phyloP scores from a whole-genome alignment of 208 protist genomes.

The Phytomonas sp. region DNA sequence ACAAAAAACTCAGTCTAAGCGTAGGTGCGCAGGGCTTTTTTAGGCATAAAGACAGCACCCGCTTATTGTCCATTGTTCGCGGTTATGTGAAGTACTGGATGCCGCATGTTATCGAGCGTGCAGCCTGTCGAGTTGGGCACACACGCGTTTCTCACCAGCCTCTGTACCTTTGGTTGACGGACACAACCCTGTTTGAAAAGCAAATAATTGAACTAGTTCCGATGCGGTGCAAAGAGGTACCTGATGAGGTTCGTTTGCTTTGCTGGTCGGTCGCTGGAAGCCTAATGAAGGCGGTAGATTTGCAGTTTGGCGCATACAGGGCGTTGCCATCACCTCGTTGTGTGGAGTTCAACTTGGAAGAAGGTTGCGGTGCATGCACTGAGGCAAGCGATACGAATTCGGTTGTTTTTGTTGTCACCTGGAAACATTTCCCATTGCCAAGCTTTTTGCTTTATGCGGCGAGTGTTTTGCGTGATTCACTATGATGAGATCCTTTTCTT shows the following conservation, averaged over 20 bases:
- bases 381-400: background rate
- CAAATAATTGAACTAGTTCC: background rate
- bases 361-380: background rate
- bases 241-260: background rate
- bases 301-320: conserved; percentile 1
- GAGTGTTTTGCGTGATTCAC: background rate
- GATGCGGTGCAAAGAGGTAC: conserved; percentile 3
- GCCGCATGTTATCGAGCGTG: background rate
- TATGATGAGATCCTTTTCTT: background rate
- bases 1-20: background rate
- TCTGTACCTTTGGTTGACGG: background rate
- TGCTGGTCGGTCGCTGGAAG: conserved; percentile 15
- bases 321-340: background rate
- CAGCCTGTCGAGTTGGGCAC: background rate
- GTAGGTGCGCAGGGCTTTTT: background rate
- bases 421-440: background rate
- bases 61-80: background rate
- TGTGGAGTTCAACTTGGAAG: background rate
- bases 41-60: background rate
- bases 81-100: conserved; percentile 2
- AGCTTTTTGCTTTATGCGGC: background rate
- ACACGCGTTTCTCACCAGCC: background rate
- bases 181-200: background rate
- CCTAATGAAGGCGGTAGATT: conserved; percentile 1
- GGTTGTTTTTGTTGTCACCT: background rate